Evolutionary conservation across 2,329 filamentous ascomycete species (phyloP).

Genomic region (Purpureocillium takamizusanense): DNA sequence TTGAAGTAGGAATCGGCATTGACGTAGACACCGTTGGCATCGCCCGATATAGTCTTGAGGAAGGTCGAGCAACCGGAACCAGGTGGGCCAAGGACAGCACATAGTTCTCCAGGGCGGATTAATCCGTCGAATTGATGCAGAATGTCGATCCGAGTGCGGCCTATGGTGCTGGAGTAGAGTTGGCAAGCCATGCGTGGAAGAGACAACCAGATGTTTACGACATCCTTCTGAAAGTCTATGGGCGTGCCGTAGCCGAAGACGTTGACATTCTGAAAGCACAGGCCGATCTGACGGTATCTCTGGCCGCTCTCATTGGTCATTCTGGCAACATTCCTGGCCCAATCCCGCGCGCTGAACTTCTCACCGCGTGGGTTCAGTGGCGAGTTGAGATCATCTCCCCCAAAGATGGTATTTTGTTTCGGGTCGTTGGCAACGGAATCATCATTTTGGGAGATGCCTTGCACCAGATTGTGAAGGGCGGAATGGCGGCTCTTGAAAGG

Average conservation of each 20-base stretch:
- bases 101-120: conserved; percentile 62
- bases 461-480: too few species aligned
- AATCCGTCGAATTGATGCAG: conserved; percentile 58
- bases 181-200: conserved; percentile 31
- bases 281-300: conserved; percentile 49
- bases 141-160: conserved; percentile 55
- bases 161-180: conserved; percentile 41
- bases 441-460: too few species aligned
- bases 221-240: conserved; percentile 63
- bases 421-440: too few species aligned
- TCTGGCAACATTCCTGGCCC: conserved; percentile 50
- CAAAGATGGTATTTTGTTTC: too few species aligned
- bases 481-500: too few species aligned
- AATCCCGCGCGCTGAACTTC: conserved; percentile 45
- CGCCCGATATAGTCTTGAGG: conserved; percentile 73
- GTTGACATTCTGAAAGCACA: conserved; percentile 58
- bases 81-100: conserved; percentile 67
- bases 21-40: conserved; percentile 72
- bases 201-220: conserved; percentile 51
- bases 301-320: conserved; percentile 42
- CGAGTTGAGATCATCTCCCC: too few species aligned
- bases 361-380: conserved; percentile 41
- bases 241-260: conserved; percentile 58
- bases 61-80: conserved; percentile 74
- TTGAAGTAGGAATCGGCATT: conserved; percentile 66